Evolutionary conservation across 106 monocot genomes (phyloP), one percentile per base, ranked within the genome.

Genomic region (Phalaenopsis aphrodite): DNA sequence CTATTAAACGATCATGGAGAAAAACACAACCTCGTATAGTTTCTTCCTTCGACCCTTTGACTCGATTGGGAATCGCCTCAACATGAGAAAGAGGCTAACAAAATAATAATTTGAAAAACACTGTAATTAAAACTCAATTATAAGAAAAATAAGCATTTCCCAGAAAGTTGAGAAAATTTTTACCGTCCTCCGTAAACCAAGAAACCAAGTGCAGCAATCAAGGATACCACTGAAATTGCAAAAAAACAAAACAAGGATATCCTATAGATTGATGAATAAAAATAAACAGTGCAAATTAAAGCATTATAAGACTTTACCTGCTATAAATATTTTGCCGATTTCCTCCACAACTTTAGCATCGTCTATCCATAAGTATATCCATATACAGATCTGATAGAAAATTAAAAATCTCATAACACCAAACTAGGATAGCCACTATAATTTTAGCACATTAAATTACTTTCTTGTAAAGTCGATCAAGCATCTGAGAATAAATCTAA

Each of bases 151-250:
- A 69, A 69, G 38, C 14, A 55, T 55, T 30, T 23, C 30, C 64
- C 52, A 72, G 41, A 18, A 37, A 69, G 57, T 65, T 37, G 17
- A 52, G 15, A 16, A 15, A 72, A 0, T 55, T 24, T 48, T 75
- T 84, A 92, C 92, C 92, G 89, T 86, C 92, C 92, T 56, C 92
- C 92, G 84, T 92, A 92, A 58, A 89, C 9, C 75, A 86, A 83
- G 82, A 92, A 92, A 71, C 92, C 92, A 83, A 92, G 81, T 45
- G 83, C 84, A 67, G 87, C 89, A 56, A 89, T 71, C 49, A 92
- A 83, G 16, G 92, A 89, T 72, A 89, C 87, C 72, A 56, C 92
- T 91, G 79, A 17, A 86, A 80, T 75, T 75, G 64, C 19, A 84
- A 77, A 78, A 57, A 23, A 19, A 75, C 3, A 12, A 47, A 74